A percentile compares a stretch with the other conserved stretches of the same genome.
Conservation (phyloP, 2,329 filamentous ascomycete species). For the Diaporthe humulicola region DNA sequence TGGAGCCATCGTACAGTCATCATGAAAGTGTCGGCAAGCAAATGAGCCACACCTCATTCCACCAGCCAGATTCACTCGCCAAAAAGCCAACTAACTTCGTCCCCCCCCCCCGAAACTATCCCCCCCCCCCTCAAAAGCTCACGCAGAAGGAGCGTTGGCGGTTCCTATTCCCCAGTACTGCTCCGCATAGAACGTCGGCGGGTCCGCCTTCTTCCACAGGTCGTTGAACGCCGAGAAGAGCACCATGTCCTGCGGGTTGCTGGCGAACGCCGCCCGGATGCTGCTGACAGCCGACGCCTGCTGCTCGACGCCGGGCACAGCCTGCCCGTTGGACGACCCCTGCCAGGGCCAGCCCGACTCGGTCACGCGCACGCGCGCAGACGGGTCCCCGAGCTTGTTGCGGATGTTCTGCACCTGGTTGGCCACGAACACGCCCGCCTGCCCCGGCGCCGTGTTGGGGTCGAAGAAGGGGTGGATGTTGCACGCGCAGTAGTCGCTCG, state of each 20-base stretch:
- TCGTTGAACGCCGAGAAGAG: conserved; percentile 87
- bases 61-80: background rate
- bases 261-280: conserved; percentile 71
- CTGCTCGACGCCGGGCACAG: conserved; percentile 77
- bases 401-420: conserved; percentile 64
- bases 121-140: no score
- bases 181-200: conserved; percentile 77
- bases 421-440: conserved; percentile 77
- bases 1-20: background rate
- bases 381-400: conserved; percentile 54
- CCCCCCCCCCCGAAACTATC: no score
- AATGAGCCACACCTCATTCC: background rate
- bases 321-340: conserved; percentile 74
- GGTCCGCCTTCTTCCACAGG: conserved; percentile 78
- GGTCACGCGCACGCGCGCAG: conserved; percentile 78
- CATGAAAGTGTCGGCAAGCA: background rate
- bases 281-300: conserved; percentile 76
- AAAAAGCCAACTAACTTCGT: background rate
- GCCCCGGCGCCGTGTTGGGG: conserved; percentile 65
- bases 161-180: conserved; percentile 78
- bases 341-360: conserved; percentile 88
- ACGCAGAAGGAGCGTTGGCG: conserved; percentile 39
- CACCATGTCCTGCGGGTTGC: conserved; percentile 67
- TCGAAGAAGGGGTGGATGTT: conserved; percentile 93
- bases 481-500: conserved; percentile 82